These are phyloP conservation scores for Takakia lepidozioides DNA, from an alignment of 225 moss, liverwort and hornwort species.

Conservation along the genomic window DNA sequence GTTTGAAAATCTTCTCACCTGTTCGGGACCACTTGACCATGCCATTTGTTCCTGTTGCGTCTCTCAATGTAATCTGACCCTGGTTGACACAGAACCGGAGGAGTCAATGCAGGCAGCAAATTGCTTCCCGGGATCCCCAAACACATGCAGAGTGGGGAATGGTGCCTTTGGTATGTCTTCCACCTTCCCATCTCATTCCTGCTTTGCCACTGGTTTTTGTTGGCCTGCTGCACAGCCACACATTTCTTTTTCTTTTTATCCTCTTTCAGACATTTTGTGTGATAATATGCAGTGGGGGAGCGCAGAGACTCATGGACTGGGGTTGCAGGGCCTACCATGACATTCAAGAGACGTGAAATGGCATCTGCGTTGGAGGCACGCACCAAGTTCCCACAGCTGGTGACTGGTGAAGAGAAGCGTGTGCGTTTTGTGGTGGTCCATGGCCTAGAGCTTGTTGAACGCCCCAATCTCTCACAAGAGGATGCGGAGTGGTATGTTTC, in stretches of 20 bases:
- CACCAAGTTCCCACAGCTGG: slow-evolving; percentile 91
- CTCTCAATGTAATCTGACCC: slow-evolving; percentile 40
- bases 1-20: too few relatives aligned
- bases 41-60: too few relatives aligned
- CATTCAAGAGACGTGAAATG: slow-evolving; percentile 98
- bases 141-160: slow-evolving; percentile 63
- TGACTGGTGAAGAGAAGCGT: slow-evolving; percentile 98
- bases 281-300: too few relatives aligned
- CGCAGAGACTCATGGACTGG: too few relatives aligned
- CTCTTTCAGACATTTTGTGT: too few relatives aligned
- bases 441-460: slow-evolving; percentile 94
- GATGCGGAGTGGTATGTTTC: slow-evolving; percentile 79
- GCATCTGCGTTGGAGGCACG: slow-evolving; percentile 96
- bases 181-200: slow-evolving; percentile 25
- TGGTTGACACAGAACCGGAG: slow-evolving; percentile 60
- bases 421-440: slow-evolving; percentile 99
- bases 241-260: too few relatives aligned
- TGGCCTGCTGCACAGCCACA: too few relatives aligned
- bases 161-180: slow-evolving; percentile 58
- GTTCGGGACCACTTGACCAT: too few relatives aligned
- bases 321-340: slow-evolving; percentile 51
- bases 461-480: slow-evolving; percentile 62
- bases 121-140: slow-evolving; percentile 61
- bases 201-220: slow-evolving; percentile 14
- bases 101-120: slow-evolving; percentile 57